Conservation (phyloP, 306 rosid species). For the Coriaria nepalensis region DNA sequence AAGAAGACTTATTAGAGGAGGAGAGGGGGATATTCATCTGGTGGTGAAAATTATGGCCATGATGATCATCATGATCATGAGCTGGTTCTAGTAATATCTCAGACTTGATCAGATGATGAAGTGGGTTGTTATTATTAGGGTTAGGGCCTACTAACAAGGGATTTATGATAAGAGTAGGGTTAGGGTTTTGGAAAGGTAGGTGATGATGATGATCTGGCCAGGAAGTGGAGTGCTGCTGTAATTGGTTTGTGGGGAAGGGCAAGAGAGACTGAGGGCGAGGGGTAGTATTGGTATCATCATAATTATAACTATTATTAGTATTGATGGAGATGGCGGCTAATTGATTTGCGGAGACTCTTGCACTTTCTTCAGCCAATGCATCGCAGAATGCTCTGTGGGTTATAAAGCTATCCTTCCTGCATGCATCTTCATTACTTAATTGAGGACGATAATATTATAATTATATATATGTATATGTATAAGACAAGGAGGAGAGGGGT, state of each 20-base stretch:
- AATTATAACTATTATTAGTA: no score
- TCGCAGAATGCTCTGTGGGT: slow-evolving; percentile 96
- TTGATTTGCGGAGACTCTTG: slow-evolving; percentile 50
- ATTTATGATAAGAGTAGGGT: slow-evolving; percentile 23
- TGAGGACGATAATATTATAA: neutral
- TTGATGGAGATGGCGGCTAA: slow-evolving; percentile 3
- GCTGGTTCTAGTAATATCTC: slow-evolving; percentile 7
- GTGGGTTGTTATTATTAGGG: slow-evolving; percentile 8
- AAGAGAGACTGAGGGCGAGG: slow-evolving; percentile 35
- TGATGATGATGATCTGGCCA: neutral
- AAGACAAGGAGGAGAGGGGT: neutral
- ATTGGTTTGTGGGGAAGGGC: slow-evolving; percentile 30
- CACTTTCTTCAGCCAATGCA: slow-evolving; percentile 92
- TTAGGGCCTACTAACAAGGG: no score
- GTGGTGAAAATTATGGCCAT: slow-evolving; percentile 11
- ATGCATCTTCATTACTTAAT: neutral
- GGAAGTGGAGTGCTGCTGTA: slow-evolving; percentile 10
- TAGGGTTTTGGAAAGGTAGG: slow-evolving; percentile 49
- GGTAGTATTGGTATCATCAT: slow-evolving; percentile 9
- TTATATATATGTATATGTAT: neutral
- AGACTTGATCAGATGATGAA: slow-evolving; percentile 29
- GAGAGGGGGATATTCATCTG: slow-evolving; percentile 7
- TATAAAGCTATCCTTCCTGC: slow-evolving; percentile 93
- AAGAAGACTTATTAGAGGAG: slow-evolving; percentile 8
- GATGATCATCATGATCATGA: slow-evolving; percentile 8